Percentiles rank a stretch among this genome's conserved stretches.
These are phyloP conservation scores for Boletus sp. DNA, from an alignment of 1,284 basidiomycete species.

Conservation along the genomic window DNA sequence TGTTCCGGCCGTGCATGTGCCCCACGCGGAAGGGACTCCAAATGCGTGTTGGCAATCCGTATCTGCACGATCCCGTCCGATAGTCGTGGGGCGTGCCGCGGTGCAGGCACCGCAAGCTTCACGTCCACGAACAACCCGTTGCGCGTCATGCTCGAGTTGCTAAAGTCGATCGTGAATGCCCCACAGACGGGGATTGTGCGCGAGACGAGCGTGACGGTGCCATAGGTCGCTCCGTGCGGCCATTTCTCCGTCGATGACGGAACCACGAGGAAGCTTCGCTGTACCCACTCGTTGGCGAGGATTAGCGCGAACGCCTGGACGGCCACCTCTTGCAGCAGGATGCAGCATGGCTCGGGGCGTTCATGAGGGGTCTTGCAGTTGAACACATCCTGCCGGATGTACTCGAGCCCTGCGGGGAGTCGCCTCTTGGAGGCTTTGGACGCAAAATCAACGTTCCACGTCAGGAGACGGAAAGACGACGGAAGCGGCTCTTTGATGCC, in stretches of 20 bases:
- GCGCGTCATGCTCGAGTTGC: slow-evolving; percentile 46
- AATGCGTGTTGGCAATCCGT: slow-evolving; percentile 64
- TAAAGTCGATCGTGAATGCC: slow-evolving; percentile 47
- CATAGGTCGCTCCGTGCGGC: slow-evolving; percentile 47
- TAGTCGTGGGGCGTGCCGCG: slow-evolving; percentile 24
- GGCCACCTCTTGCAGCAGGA: slow-evolving; percentile 66
- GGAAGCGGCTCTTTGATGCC: slow-evolving; percentile 36
- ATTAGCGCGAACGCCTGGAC: slow-evolving; percentile 42
- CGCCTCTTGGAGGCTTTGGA: slow-evolving; percentile 38
- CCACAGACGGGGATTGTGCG: slow-evolving; percentile 46
- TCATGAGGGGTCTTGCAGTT: slow-evolving; percentile 35
- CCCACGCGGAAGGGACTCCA: slow-evolving; percentile 56
- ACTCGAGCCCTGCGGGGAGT: slow-evolving; percentile 44
- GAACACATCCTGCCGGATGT: slow-evolving; percentile 51
- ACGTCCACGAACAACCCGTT: slow-evolving; percentile 57
- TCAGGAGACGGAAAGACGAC: slow-evolving; percentile 47
- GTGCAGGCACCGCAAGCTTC: slow-evolving; percentile 38
- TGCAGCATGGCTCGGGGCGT: slow-evolving; percentile 51
- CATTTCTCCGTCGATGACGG: slow-evolving; percentile 52
- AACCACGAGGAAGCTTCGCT: slow-evolving; percentile 50
- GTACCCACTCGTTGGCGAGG: slow-evolving; percentile 56
- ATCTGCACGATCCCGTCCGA: slow-evolving; percentile 40
- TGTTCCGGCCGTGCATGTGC: slow-evolving; percentile 46
- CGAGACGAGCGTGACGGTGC: slow-evolving; percentile 63
- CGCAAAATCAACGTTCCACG: slow-evolving; percentile 65